Evolutionary conservation across 805 yeast genomes (phyloP).

Genomic region (Saturnispora saitoi): DNA sequence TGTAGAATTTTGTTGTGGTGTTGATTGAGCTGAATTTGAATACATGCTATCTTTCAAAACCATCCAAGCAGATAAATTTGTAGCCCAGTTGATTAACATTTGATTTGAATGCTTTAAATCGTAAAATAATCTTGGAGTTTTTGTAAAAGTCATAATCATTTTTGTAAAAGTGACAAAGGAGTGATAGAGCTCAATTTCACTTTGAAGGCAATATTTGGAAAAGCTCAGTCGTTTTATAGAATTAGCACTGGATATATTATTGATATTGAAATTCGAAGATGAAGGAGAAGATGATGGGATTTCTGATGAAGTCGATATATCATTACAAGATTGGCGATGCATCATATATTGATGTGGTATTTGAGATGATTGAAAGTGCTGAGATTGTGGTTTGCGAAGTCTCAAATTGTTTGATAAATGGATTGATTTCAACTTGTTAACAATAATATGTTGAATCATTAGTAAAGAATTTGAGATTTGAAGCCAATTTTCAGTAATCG

Average conservation of each 20-base stretch:
- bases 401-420: constrained; percentile 8
- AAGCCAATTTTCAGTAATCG: constrained; percentile 42
- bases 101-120: constrained; percentile 33
- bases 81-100: constrained; percentile 41
- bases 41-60: constrained; percentile 40
- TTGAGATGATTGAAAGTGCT: constrained; percentile 4
- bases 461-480: constrained; percentile 35
- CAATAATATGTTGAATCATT: constrained; percentile 32
- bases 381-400: constrained; percentile 4
- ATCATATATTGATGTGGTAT: constrained; percentile 3
- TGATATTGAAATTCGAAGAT: not conserved
- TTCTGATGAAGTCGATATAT: not conserved
- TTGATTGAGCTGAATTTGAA: not conserved
- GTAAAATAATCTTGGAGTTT: constrained; percentile 40
- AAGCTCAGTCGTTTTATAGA: constrained; percentile 26
- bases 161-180: constrained; percentile 32
- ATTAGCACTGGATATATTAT: not conserved
- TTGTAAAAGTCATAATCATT: constrained; percentile 32
- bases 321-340: constrained; percentile 6
- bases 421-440: constrained; percentile 28
- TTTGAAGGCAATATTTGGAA: constrained; percentile 32
- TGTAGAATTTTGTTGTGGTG: not conserved
- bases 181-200: constrained; percentile 35
- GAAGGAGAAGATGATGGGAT: not conserved
- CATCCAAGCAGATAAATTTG: constrained; percentile 45